Conservation (phyloP, 2,329 filamentous ascomycete genomes). For the Phialophora verrucosa region DNA sequence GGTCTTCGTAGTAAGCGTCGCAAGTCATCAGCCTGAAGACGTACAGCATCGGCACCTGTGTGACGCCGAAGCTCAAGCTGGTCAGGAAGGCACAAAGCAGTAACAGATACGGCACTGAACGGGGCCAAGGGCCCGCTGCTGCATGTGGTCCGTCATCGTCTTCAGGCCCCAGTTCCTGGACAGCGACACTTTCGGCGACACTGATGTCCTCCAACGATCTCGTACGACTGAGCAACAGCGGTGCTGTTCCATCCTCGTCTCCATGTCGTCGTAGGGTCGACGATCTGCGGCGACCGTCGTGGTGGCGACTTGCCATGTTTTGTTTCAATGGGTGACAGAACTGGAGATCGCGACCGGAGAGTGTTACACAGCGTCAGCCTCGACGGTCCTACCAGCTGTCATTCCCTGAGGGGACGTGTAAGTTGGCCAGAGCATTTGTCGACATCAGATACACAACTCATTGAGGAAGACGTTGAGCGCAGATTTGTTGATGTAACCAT, state of each 20-base stretch:
- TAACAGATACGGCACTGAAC: slow-evolving; percentile 33
- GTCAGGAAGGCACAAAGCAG: slow-evolving; percentile 67
- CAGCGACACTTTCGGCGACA: slow-evolving; percentile 31
- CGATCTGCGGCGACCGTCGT: slow-evolving; percentile 4
- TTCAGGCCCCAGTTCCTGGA: slow-evolving; percentile 30
- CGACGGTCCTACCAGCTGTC: neutral
- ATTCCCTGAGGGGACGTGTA: neutral
- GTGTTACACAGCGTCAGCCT: neutral
- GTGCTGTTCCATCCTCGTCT: slow-evolving; percentile 23
- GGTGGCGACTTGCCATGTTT: neutral
- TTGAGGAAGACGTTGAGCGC: neutral
- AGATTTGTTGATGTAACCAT: slow-evolving; percentile 9
- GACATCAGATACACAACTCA: neutral
- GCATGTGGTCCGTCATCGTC: neutral
- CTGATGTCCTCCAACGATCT: slow-evolving; percentile 32
- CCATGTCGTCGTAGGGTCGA: slow-evolving; percentile 13
- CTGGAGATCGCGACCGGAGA: neutral
- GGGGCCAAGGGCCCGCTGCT: slow-evolving; percentile 23
- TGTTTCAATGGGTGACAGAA: neutral
- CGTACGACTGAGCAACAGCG: slow-evolving; percentile 33
- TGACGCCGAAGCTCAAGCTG: slow-evolving; percentile 58
- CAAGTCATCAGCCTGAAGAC: slow-evolving; percentile 75
- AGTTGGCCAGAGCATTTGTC: neutral
- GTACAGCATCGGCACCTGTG: slow-evolving; percentile 62
- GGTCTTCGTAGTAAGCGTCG: slow-evolving; percentile 68